Percentiles rank a stretch among this genome's conserved stretches.
Conservation (phyloP, 1,284 basidiomycete genomes). For the Stygiomarasmius scandens region DNA sequence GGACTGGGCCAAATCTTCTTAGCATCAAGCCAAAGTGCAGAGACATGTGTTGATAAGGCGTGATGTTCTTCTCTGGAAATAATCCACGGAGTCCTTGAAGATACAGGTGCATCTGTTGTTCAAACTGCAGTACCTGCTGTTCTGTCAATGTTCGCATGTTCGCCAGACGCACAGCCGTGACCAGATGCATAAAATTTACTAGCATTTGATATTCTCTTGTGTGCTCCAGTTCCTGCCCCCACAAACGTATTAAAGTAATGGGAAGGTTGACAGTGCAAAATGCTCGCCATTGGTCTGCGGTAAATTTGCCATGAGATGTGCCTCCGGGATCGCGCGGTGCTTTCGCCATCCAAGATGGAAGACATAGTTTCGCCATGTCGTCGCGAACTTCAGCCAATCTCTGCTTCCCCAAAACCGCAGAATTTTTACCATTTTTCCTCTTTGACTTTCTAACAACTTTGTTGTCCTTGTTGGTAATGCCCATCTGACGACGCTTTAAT, state of each 20-base stretch:
- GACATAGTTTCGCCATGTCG: constrained; percentile 28
- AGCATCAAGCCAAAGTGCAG: constrained; percentile 34
- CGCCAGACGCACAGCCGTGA: constrained; percentile 35
- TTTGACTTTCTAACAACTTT: background rate
- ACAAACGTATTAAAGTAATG: constrained; percentile 35
- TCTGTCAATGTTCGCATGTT: constrained; percentile 22
- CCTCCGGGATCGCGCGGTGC: constrained; percentile 34
- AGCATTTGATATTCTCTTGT: constrained; percentile 29
- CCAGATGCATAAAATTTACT: constrained; percentile 40
- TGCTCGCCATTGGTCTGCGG: constrained; percentile 40
- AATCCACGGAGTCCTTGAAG: constrained; percentile 28
- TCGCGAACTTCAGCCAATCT: constrained; percentile 25
- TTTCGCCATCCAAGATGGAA: constrained; percentile 33
- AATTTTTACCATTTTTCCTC: constrained; percentile 13
- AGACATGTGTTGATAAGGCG: constrained; percentile 41
- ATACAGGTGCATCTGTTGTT: constrained; percentile 32
- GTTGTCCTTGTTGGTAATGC: background rate
- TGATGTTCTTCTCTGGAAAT: constrained; percentile 30
- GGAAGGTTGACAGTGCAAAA: constrained; percentile 32
- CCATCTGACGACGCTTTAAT: background rate
- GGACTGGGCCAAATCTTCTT: constrained; percentile 34
- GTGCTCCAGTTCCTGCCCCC: constrained; percentile 26
- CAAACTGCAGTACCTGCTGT: constrained; percentile 23
- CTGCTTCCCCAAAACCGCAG: constrained; percentile 27
- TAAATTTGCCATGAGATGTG: constrained; percentile 32